Evolutionary conservation across 805 yeast species (phyloP).

Genomic region (Kodamaea restingae): DNA sequence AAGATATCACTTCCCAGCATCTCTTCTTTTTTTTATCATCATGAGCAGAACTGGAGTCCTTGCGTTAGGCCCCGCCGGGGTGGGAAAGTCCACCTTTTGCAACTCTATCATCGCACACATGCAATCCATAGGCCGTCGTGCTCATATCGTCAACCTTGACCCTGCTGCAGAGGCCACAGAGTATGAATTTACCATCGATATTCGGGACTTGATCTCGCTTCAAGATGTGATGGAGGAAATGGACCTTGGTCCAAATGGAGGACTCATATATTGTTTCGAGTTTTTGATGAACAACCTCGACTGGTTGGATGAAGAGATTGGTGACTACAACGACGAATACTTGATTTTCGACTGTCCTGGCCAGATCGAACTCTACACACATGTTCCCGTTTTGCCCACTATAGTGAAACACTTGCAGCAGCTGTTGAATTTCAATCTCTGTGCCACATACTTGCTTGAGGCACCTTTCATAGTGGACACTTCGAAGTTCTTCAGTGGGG

Average conservation of each 20-base stretch:
- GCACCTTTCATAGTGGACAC: conserved; percentile 91
- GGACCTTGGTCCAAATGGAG: conserved; percentile 94
- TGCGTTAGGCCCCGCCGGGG: conserved; percentile 97
- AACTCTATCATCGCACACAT: conserved; percentile 80
- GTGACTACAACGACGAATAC: conserved; percentile 92
- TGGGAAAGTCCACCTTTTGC: conserved; percentile 91
- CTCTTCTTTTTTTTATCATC: conserved; percentile 2
- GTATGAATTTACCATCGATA: conserved; percentile 88
- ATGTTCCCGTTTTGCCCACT: conserved; percentile 87
- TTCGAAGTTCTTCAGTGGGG: conserved; percentile 92
- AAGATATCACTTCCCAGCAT: too few relatives aligned
- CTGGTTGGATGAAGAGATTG: conserved; percentile 97
- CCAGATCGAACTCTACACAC: conserved; percentile 91
- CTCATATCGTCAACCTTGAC: conserved; percentile 90
- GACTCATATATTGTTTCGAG: conserved; percentile 88
- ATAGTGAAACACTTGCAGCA: conserved; percentile 80
- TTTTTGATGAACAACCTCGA: conserved; percentile 83
- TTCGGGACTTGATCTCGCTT: conserved; percentile 81
- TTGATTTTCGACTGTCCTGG: conserved; percentile 96
- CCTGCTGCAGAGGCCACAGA: conserved; percentile 96
- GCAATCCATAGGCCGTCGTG: conserved; percentile 87
- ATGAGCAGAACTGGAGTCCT: conserved; percentile 96
- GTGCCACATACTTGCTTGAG: conserved; percentile 90
- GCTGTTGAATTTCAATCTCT: conserved; percentile 76
- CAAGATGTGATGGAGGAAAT: conserved; percentile 96